Conservation (phyloP, 2,329 filamentous ascomycete species). For the Exophiala alcalophila region DNA sequence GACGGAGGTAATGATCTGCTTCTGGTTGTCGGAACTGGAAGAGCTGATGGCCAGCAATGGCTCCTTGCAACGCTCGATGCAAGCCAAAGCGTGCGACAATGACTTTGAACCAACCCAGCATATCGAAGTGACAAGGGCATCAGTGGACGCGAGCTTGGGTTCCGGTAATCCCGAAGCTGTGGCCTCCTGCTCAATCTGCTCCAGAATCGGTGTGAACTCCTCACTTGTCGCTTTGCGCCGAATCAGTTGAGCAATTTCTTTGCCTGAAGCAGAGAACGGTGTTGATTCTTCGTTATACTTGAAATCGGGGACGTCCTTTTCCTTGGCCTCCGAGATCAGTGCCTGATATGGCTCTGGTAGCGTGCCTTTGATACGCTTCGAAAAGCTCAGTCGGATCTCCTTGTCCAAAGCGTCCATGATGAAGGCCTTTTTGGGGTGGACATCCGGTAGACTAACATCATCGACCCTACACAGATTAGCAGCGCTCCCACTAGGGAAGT, state of each 20-base stretch:
- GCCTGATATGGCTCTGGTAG: constrained; percentile 77
- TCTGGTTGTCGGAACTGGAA: constrained; percentile 69
- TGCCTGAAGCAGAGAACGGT: constrained; percentile 81
- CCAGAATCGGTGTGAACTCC: constrained; percentile 78
- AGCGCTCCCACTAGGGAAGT: not conserved
- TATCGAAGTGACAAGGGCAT: constrained; percentile 90
- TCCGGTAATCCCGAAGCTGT: constrained; percentile 65
- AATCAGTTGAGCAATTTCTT: constrained; percentile 73
- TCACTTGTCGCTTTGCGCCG: constrained; percentile 81
- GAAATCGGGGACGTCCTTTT: constrained; percentile 93
- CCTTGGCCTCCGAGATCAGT: constrained; percentile 80
- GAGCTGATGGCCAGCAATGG: constrained; percentile 76
- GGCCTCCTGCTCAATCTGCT: constrained; percentile 77
- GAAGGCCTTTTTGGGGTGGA: constrained; percentile 90
- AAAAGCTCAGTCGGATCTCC: constrained; percentile 93
- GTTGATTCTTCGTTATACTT: constrained; percentile 76
- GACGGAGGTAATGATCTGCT: constrained; percentile 86
- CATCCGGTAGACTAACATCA: constrained; percentile 70
- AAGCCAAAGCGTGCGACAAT: constrained; percentile 89
- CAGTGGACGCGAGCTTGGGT: constrained; percentile 79
- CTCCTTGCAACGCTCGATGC: constrained; percentile 91
- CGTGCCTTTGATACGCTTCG: constrained; percentile 91
- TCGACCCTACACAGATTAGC: constrained; percentile 56
- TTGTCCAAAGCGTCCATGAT: constrained; percentile 89
- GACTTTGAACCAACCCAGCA: constrained; percentile 94